Percentiles rank a stretch among this genome's conserved stretches.
These are phyloP conservation scores for Colletotrichum lupini DNA, from an alignment of 2,329 filamentous ascomycete genomes.

Conservation along the genomic window DNA sequence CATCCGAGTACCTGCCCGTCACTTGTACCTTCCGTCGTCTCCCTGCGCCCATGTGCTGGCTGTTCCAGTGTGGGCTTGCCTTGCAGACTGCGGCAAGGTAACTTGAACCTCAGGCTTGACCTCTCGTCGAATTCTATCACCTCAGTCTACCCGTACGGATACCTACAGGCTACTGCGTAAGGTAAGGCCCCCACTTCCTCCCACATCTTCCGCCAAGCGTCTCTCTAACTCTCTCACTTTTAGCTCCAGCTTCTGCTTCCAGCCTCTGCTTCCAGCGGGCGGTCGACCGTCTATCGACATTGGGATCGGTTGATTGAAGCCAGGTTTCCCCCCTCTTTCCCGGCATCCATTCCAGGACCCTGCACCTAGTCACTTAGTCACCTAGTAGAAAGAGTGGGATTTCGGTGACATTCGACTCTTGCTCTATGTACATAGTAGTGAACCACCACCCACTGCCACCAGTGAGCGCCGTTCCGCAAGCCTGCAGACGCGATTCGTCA, in stretches of 20 bases:
- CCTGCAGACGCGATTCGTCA: slow-evolving; percentile 8
- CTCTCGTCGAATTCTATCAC: no score
- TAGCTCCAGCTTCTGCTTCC: no score
- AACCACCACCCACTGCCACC: not conserved
- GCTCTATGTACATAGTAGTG: no score
- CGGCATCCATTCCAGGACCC: not conserved
- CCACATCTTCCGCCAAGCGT: slow-evolving; percentile 14
- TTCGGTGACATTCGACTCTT: slow-evolving; percentile 9
- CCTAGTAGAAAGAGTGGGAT: not conserved
- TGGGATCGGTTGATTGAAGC: slow-evolving; percentile 12
- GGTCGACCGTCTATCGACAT: not conserved
- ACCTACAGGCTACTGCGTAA: not conserved
- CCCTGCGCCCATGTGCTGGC: slow-evolving; percentile 23
- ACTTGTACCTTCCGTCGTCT: not conserved
- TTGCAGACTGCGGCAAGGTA: not conserved
- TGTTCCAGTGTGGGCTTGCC: not conserved
- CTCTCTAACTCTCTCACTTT: not conserved
- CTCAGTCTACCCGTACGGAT: no score
- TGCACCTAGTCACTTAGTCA: not conserved
- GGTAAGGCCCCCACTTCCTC: not conserved
- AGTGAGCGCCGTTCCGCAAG: not conserved
- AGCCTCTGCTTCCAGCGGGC: not conserved
- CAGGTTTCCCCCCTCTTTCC: slow-evolving; percentile 4
- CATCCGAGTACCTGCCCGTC: not conserved
- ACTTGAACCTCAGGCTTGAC: not conserved